phyloP scores from a whole-genome alignment of 2,329 filamentous ascomycete species.

The Fusarium oxysporum region DNA sequence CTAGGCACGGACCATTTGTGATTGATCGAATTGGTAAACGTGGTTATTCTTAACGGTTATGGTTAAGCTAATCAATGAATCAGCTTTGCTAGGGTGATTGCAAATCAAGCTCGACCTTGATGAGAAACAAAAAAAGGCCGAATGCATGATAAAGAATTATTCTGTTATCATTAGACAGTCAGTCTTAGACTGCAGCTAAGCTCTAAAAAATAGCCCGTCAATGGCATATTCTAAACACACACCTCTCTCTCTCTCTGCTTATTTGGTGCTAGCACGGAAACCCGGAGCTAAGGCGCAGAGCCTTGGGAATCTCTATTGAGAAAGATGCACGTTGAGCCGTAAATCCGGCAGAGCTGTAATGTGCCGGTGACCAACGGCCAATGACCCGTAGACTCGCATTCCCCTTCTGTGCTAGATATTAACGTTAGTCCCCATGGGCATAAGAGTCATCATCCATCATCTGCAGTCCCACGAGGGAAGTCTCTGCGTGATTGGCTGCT shows the following conservation, averaged over 20 bases:
- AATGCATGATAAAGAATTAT: not conserved
- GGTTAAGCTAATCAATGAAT: slow-evolving; percentile 11
- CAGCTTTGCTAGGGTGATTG: slow-evolving; percentile 19
- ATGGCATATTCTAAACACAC: slow-evolving; percentile 16
- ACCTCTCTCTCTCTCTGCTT: not conserved
- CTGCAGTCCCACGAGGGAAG: not conserved
- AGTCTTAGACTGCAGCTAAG: not conserved
- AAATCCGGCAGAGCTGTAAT: slow-evolving; percentile 39
- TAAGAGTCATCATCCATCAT: slow-evolving; percentile 45
- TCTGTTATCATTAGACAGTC: slow-evolving; percentile 1
- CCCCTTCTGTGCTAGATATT: slow-evolving; percentile 1
- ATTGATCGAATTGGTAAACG: not conserved
- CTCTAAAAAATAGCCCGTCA: not conserved
- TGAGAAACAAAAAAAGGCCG: slow-evolving; percentile 10
- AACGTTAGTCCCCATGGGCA: slow-evolving; percentile 10
- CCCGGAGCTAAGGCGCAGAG: slow-evolving; percentile 27
- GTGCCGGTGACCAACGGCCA: slow-evolving; percentile 23
- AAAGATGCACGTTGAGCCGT: slow-evolving; percentile 35
- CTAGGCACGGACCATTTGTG: slow-evolving; percentile 12
- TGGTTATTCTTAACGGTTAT: slow-evolving; percentile 17
- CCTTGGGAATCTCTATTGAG: not conserved
- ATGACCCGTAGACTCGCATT: not conserved
- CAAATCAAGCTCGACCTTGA: slow-evolving; percentile 19
- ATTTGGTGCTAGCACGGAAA: slow-evolving; percentile 15
- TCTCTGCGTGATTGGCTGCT: slow-evolving; percentile 14